Conservation (phyloP, 2,329 filamentous ascomycete genomes). For the Ceratocystis albifundus region DNA sequence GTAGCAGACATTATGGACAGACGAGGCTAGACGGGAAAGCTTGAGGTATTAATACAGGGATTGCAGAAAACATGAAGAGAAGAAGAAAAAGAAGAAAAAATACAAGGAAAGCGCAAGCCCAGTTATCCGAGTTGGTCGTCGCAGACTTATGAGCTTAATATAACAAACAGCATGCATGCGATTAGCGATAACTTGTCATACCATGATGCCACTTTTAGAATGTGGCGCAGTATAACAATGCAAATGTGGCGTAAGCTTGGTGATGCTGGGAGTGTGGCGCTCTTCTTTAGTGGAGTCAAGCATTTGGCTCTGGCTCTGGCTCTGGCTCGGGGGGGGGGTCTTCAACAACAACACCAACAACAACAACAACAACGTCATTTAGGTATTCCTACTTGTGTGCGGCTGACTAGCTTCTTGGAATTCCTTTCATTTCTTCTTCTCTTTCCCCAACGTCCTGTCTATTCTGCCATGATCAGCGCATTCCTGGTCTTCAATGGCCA, state of each 20-base stretch:
- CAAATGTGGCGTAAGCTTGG: conserved; percentile 5
- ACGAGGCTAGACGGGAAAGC: neutral
- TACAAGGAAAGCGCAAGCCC: neutral
- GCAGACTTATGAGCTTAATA: neutral
- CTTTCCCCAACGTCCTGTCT: neutral
- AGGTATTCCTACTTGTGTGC: neutral
- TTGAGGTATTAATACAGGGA: neutral
- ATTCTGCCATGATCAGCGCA: conserved; percentile 77
- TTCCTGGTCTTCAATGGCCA: conserved; percentile 98
- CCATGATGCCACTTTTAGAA: neutral
- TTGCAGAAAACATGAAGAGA: neutral
- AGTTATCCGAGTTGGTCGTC: neutral
- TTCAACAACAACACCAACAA: too few species aligned
- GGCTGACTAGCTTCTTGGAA: neutral
- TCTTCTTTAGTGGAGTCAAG: neutral
- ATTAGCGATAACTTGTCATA: neutral
- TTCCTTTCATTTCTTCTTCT: neutral
- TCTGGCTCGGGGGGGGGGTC: too few species aligned
- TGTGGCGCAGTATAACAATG: neutral
- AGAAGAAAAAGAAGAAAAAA: too few species aligned
- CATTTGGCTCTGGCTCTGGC: neutral
- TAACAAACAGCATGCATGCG: neutral
- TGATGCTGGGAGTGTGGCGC: neutral
- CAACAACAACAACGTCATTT: neutral
- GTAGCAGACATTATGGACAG: neutral